Evolutionary conservation across 306 rosid species (phyloP).

Genomic region (Pyrus bretschneideri): DNA sequence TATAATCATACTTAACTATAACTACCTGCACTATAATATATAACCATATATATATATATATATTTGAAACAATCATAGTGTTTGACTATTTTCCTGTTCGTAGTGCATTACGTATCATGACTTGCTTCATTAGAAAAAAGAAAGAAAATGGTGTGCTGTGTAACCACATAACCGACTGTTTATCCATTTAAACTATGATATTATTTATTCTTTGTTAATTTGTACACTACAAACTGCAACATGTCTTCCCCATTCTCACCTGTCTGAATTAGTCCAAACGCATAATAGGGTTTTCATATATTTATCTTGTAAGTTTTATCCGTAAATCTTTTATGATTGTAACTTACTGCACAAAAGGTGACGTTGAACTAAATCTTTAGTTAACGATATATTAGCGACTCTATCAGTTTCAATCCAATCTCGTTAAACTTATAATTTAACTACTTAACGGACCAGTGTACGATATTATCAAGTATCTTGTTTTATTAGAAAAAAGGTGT

Average conservation of each 20-base stretch:
- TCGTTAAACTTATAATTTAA: no score
- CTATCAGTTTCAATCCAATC: no score
- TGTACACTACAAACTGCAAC: neutral
- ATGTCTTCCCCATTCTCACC: neutral
- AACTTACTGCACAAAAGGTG: fast-evolving
- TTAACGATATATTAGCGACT: no score
- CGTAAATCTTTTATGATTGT: no score
- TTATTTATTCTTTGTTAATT: neutral
- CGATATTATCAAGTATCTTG: no score
- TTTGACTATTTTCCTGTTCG: neutral
- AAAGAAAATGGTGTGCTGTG: neutral
- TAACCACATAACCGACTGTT: neutral
- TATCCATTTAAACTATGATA: neutral
- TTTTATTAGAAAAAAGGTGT: neutral
- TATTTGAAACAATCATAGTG: neutral
- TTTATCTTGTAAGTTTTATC: neutral
- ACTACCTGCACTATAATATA: neutral
- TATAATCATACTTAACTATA: neutral
- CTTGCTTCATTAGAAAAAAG: neutral
- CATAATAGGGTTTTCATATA: neutral
- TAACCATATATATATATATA: no score
- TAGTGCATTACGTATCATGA: neutral
- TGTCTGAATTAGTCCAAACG: neutral
- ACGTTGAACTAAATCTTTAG: no score
- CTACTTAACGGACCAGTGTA: no score